A percentile compares a stretch with the other conserved stretches of the same genome.
phyloP scores from a whole-genome alignment of 2,329 filamentous ascomycete genomes.

The Fusarium sp. region DNA sequence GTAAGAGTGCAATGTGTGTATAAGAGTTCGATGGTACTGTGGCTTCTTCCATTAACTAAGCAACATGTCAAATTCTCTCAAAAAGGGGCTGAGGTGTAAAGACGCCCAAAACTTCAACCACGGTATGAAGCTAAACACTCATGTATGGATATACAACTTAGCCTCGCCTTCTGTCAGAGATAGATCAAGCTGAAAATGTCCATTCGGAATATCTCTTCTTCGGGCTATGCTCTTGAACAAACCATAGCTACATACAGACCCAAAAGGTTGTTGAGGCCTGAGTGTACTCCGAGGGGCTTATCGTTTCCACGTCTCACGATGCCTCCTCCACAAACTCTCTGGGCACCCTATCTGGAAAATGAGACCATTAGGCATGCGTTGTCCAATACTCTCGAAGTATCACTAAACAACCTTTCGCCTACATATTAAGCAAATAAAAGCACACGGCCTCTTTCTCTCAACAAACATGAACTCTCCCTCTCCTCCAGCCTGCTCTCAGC shows the following conservation, averaged over 20 bases:
- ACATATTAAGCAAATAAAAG: neutral
- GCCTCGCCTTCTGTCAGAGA: neutral
- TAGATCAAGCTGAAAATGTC: neutral
- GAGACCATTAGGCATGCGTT: neutral
- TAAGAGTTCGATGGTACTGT: too few species aligned
- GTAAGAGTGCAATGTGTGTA: too few species aligned
- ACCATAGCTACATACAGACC: neutral
- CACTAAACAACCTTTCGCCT: neutral
- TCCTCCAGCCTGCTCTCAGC: neutral
- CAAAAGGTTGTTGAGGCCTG: neutral
- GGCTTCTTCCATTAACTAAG: too few species aligned
- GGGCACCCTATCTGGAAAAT: neutral
- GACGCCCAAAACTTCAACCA: too few species aligned
- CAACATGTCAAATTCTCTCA: too few species aligned
- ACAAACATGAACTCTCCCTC: neutral
- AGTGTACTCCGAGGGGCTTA: neutral
- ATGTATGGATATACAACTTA: too few species aligned
- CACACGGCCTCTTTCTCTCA: too few species aligned
- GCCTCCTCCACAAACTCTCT: neutral
- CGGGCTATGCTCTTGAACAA: neutral
- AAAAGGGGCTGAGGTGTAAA: too few species aligned
- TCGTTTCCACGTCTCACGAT: neutral
- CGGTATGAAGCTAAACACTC: too few species aligned
- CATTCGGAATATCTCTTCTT: neutral
- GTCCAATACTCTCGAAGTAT: neutral